Evolutionary conservation across 2,329 filamentous ascomycete genomes (phyloP).

Genomic region (Phaeophleospora eucalypticola): DNA sequence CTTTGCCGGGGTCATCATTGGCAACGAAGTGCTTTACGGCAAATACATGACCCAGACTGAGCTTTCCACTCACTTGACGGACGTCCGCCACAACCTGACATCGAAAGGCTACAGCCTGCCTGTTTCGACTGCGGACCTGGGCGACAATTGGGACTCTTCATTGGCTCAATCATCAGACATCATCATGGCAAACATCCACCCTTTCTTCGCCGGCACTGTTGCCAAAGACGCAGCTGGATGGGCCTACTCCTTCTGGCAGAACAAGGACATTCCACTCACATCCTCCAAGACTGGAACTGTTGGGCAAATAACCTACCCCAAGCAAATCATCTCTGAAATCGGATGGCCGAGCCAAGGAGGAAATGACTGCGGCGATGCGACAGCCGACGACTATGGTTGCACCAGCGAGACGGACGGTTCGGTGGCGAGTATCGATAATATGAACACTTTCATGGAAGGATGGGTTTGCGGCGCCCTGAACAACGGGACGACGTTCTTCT

Average conservation of each 20-base stretch:
- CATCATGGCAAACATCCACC: conserved; percentile 95
- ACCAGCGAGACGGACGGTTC: conserved; percentile 55
- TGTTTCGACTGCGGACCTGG: conserved; percentile 82
- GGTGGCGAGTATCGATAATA: conserved; percentile 71
- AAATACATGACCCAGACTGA: conserved; percentile 62
- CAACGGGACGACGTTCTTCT: conserved; percentile 91
- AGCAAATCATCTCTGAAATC: conserved; percentile 72
- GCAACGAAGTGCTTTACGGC: conserved; percentile 61
- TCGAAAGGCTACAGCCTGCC: conserved; percentile 64
- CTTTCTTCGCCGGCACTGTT: conserved; percentile 81
- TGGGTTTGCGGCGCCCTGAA: conserved; percentile 78
- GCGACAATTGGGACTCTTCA: conserved; percentile 73
- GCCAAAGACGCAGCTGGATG: conserved; percentile 67
- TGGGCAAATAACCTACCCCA: conserved; percentile 30
- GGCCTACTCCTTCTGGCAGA: conserved; percentile 79
- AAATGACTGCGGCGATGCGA: conserved; percentile 63
- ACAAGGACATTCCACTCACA: conserved; percentile 62
- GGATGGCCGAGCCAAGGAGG: conserved; percentile 87
- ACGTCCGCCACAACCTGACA: conserved; percentile 70
- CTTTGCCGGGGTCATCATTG: conserved; percentile 60
- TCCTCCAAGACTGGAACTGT: conserved; percentile 36
- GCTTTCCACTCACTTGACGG: conserved; percentile 61
- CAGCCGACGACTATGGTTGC: conserved; percentile 43
- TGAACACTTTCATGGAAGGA: conserved; percentile 81
- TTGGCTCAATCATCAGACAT: conserved; percentile 72